A percentile compares a stretch with the other conserved stretches of the same genome.
These are phyloP conservation scores for Colletotrichum graminicola DNA, from an alignment of 2,329 filamentous ascomycete genomes.

Conservation along the genomic window DNA sequence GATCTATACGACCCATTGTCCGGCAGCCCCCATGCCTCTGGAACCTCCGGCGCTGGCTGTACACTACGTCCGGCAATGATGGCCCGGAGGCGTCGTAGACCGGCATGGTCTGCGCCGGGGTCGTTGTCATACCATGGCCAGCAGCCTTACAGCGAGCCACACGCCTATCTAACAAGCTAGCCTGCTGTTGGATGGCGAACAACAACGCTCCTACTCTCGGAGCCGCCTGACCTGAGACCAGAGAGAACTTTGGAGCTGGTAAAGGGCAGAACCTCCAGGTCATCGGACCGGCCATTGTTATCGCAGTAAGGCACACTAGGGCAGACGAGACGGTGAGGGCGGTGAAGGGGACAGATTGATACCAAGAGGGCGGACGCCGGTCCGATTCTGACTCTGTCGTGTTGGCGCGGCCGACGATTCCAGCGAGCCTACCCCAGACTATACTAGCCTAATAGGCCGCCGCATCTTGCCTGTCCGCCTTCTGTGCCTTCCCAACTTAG, in stretches of 20 bases:
- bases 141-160: not conserved
- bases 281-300: constrained; percentile 6
- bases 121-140: not conserved
- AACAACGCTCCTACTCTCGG: not conserved
- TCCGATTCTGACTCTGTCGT: not conserved
- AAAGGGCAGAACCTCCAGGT: not conserved
- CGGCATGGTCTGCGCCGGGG: not conserved
- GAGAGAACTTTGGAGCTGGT: not conserved
- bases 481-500: not conserved
- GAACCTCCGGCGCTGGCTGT: not conserved
- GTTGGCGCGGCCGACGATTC: constrained; percentile 13
- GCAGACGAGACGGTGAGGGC: not conserved
- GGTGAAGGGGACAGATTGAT: not conserved
- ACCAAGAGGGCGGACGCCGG: not conserved
- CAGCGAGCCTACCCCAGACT: constrained; percentile 10
- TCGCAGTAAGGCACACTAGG: not conserved
- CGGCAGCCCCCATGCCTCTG: not conserved
- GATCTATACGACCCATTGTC: not conserved
- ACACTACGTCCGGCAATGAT: not conserved
- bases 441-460: not conserved
- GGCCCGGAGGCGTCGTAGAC: not conserved
- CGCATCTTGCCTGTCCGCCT: not conserved
- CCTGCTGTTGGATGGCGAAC: not conserved
- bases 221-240: not conserved
- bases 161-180: not conserved